Base-by-base conservation (phyloP, 2,329 filamentous ascomycete genomes). In the Ceratocystis destructans region DNA sequence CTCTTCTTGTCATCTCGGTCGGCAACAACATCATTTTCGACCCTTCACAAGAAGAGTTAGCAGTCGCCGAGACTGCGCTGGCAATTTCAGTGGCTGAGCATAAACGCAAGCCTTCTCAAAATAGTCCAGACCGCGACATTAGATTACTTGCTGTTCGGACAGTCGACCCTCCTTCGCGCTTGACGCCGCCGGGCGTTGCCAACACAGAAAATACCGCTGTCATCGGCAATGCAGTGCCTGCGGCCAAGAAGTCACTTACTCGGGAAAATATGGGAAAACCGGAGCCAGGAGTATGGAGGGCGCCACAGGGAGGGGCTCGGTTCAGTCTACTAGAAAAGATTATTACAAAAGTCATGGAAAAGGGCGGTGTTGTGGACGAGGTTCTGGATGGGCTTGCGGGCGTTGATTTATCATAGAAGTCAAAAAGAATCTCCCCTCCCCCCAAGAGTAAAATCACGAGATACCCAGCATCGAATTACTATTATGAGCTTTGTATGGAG, bases 21-120 rank as follows among this genome's bases (percentile, higher is more conserved):
- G 89, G 88, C 67, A 81, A 87, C 68, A 97, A 94, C 74, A 87
- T 96, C 76, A 88, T 99, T 70, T 96, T 97, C 77, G 94, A 99
- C 74, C 93, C 94, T 0, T 87, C 85, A 64, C 86, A 87, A 70
- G 92, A 96, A 74, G 94, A 99, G 75, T 85, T 99, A 17, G 89
- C 91, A 1, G 93, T 97, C 3, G 94, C 94, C 1, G 93, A 97
- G 72, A 85, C 87, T 12, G 89, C 94, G 2, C 79, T 97, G 59
- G 94, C 93, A 1, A 83, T 97, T 4, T 96, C 91, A 0, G 82
- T 96, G 44, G 84, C 84, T 17, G 82, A 83, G 70, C 59, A 73
- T 73, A 44, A 70, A 72, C 62, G 70, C 50, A 68, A 66, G 17
- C 48, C 65, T 64, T 62, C 44, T 53, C 69, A 61, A 70, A 73